Percentiles rank a stretch among this genome's conserved stretches.
Conservation (phyloP, 2,329 filamentous ascomycete species). For the Fusarium vanettenii region DNA sequence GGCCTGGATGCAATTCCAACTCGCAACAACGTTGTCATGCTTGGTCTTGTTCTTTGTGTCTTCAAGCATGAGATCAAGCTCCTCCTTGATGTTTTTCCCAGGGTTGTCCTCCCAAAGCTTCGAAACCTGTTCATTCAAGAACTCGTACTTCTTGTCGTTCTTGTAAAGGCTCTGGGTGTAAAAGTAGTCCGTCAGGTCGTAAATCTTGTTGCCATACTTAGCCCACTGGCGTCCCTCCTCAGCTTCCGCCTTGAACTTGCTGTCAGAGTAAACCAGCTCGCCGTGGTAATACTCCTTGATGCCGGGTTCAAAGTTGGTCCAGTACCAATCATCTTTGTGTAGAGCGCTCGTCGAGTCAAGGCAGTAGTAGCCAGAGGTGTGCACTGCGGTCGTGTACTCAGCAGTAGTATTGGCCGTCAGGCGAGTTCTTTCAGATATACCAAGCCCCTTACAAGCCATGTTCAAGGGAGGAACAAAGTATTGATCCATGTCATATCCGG, state of each 20-base stretch:
- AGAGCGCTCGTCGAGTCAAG: slow-evolving; percentile 67
- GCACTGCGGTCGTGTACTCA: slow-evolving; percentile 66
- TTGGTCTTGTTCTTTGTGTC: slow-evolving; percentile 64
- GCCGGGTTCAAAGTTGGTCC: slow-evolving; percentile 75
- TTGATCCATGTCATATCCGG: slow-evolving; percentile 80
- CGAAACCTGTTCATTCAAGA: slow-evolving; percentile 76
- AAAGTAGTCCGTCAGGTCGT: slow-evolving; percentile 94
- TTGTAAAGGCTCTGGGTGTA: slow-evolving; percentile 73
- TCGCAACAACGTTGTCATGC: slow-evolving; percentile 67
- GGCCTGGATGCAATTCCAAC: slow-evolving; percentile 83
- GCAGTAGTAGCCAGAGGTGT: slow-evolving; percentile 76
- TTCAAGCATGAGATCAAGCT: slow-evolving; percentile 68
- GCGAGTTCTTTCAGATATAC: slow-evolving; percentile 65
- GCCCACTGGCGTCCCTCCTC: slow-evolving; percentile 80
- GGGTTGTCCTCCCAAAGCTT: slow-evolving; percentile 79
- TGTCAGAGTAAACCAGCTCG: slow-evolving; percentile 77
- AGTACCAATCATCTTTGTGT: slow-evolving; percentile 80
- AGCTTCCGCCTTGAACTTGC: slow-evolving; percentile 73
- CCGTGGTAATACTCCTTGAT: slow-evolving; percentile 92
- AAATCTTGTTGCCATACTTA: slow-evolving; percentile 79
- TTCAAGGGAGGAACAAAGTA: slow-evolving; percentile 87
- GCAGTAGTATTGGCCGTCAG: slow-evolving; percentile 75
- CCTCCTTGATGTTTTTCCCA: slow-evolving; percentile 78
- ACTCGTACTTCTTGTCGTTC: slow-evolving; percentile 69
- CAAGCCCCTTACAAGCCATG: slow-evolving; percentile 79